Evolutionary conservation across 768 basidiomycete species (phyloP), one percentile per base, ranked within the genome.

Genomic region (Lyophyllum decastes): DNA sequence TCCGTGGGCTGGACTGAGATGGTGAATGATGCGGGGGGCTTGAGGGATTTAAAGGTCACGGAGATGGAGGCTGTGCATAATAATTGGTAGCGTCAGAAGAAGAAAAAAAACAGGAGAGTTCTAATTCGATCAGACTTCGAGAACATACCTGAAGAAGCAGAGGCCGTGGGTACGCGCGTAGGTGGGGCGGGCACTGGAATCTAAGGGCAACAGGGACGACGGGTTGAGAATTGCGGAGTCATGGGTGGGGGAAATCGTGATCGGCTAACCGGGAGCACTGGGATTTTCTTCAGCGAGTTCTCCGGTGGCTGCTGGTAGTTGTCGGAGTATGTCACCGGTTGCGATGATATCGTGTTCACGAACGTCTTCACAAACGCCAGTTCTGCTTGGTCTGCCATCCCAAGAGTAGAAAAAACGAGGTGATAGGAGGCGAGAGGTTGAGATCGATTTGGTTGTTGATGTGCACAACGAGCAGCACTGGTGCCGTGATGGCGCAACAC

Each of bases 1-100:
- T 97, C 93, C n/a, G 93, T 89, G 34, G 85, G 83, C 48, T 87
- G 84, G 12, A 92, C 82, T 47, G 84, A 70, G 61, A 98, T 79
- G 26, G 85, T 79, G 76, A 90, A 90, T 0, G 88, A 76, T 47
- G 87, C 82, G 22, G 92, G 77, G 0, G 97, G 97, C 69, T 98
- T 98, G 67, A 86, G 78, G 48, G 93, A 97, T 74, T 97, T 98
- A 82, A 99, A 86, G 51, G 85, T 89, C 63, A 99, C 73, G 21
- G 77, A 78, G 63, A 98, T 73, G 27, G 83, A 72, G 50, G 80
- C 78, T 77, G 69, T 65, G 62, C 55, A 34, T 50, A 24, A 21
- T 24, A 43, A 25, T 5, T 33, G 45, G 7, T 43, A 6, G 19
- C 14, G 35, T 38, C 35, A 38, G 30, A n/a, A n/a, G 30, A 11